Percentiles rank a stretch among this genome's conserved stretches.
Evolutionary conservation across 2,329 filamentous ascomycete species (phyloP).

Genomic region (Ambrosiella xylebori): DNA sequence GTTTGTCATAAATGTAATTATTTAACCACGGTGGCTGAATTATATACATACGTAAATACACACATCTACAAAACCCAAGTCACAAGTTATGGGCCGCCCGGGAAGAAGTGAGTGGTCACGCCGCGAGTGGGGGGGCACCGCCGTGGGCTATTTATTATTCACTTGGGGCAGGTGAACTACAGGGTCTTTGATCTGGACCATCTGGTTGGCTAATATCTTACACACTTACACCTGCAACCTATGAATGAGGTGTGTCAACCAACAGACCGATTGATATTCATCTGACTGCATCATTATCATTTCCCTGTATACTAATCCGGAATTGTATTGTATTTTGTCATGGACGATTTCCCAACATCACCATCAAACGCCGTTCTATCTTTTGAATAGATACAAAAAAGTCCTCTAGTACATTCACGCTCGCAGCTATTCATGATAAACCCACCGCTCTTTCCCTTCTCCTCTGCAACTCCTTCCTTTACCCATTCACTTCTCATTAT

Average conservation of each 20-base stretch:
- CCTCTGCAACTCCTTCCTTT: not conserved
- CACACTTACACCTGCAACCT: not conserved
- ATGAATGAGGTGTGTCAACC: not conserved
- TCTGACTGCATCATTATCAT: not conserved
- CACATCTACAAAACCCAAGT: too few relatives aligned
- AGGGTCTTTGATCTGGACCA: not conserved
- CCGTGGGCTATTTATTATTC: not conserved
- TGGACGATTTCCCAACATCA: too few relatives aligned
- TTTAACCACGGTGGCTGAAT: not conserved
- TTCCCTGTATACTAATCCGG: not conserved
- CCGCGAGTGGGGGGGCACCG: not conserved
- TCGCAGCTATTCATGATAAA: not conserved
- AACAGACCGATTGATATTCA: not conserved
- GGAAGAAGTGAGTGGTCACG: not conserved
- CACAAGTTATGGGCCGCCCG: not conserved
- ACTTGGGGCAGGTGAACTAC: not conserved
- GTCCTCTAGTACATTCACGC: too few relatives aligned
- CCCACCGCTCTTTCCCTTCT: not conserved
- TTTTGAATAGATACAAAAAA: too few relatives aligned
- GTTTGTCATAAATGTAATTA: not conserved
- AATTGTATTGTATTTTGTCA: too few relatives aligned
- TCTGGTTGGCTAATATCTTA: not conserved
- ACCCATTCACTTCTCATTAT: not conserved
- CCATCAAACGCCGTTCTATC: too few relatives aligned
- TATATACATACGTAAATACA: not conserved